Evolutionary conservation across 2,329 filamentous ascomycete species (phyloP).

Genomic region (Neoarthrinium moseri): DNA sequence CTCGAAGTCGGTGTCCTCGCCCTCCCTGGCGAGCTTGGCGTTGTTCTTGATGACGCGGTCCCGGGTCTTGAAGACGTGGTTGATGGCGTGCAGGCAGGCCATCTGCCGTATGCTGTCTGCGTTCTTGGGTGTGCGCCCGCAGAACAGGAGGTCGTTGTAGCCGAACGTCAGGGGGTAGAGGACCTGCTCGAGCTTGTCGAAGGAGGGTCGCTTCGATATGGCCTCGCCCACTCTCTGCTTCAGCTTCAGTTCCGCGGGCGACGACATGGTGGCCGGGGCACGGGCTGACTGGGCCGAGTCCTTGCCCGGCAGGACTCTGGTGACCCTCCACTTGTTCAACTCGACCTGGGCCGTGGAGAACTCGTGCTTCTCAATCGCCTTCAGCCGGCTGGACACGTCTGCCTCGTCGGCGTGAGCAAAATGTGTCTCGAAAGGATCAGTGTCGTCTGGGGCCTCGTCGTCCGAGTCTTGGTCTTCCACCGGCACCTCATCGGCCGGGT

Average conservation of each 20-base stretch:
- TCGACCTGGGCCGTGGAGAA: constrained; percentile 50
- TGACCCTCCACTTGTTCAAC: constrained; percentile 45
- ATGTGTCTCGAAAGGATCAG: constrained; percentile 78
- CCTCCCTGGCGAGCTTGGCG: constrained; percentile 68
- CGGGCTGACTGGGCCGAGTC: constrained; percentile 31
- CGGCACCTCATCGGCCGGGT: constrained; percentile 32
- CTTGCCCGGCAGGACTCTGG: constrained; percentile 44
- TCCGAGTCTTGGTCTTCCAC: constrained; percentile 45
- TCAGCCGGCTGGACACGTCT: constrained; percentile 52
- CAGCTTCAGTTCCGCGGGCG: constrained; percentile 53
- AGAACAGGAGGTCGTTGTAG: constrained; percentile 79
- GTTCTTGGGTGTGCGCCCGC: constrained; percentile 68
- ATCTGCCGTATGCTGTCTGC: constrained; percentile 68
- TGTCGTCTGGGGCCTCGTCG: constrained; percentile 43
- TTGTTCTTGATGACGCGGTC: constrained; percentile 94
- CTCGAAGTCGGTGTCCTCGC: constrained; percentile 65
- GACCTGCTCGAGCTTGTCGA: constrained; percentile 62
- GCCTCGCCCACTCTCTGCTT: constrained; percentile 67
- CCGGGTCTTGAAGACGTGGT: constrained; percentile 92
- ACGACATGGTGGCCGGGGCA: constrained; percentile 33
- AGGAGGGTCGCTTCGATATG: constrained; percentile 52
- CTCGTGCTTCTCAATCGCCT: constrained; percentile 45
- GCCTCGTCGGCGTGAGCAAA: constrained; percentile 69
- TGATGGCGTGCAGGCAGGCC: constrained; percentile 79
- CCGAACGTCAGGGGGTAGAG: constrained; percentile 74